Conservation (phyloP, 108 stramenopile genomes). For the Tribonema minus region DNA sequence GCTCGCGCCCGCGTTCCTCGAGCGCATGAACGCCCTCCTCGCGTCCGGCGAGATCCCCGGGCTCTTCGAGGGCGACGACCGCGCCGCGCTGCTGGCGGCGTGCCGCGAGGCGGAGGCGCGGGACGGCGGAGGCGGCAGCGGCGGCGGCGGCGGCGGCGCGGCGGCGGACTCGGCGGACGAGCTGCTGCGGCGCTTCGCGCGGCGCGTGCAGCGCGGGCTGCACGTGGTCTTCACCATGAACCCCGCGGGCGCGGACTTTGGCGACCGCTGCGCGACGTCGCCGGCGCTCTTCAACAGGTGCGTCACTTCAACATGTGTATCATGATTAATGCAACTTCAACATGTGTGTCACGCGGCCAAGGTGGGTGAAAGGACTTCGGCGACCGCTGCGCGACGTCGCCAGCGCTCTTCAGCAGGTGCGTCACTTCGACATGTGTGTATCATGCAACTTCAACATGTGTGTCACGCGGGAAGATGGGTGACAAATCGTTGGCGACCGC, state of each 20-base stretch:
- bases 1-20: constrained; percentile 85
- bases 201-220: constrained; percentile 85
- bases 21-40: constrained; percentile 98
- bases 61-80: constrained; percentile 98
- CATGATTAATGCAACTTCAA: no score
- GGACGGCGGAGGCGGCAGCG: constrained; percentile 10
- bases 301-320: no score
- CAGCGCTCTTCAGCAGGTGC: constrained; percentile 98
- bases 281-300: constrained; percentile 98
- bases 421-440: no score
- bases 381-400: constrained; percentile 86
- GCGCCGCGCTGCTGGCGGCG: constrained; percentile 77
- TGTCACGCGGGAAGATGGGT: no score
- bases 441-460: no score
- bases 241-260: constrained; percentile 64
- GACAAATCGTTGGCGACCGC: constrained; percentile 56
- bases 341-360: no score
- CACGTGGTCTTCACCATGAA: constrained; percentile 99
- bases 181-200: constrained; percentile 80
- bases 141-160: constrained; percentile 52
- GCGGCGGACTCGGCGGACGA: constrained; percentile 86
- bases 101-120: constrained; percentile 67
- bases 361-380: no score
- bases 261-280: constrained; percentile 81
- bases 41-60: constrained; percentile 98